These are phyloP conservation scores for Saccharomycopsis schoenii DNA, from an alignment of 805 yeast species.

Conservation along the genomic window DNA sequence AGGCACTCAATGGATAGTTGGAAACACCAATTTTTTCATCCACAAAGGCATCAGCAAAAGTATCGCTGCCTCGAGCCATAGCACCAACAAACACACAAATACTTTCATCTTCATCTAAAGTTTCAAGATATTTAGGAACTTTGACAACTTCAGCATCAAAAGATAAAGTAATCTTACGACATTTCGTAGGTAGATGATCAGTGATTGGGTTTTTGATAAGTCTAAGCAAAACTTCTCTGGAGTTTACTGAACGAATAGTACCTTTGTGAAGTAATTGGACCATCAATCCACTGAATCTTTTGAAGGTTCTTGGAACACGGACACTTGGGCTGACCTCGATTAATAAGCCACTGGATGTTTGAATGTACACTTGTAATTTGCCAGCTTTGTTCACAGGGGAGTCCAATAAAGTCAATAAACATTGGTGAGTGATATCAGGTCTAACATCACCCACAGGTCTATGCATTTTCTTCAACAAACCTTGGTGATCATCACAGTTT, in stretches of 20 bases:
- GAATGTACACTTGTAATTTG: slow-evolving; percentile 89
- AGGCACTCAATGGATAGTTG: slow-evolving; percentile 90
- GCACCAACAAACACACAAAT: slow-evolving; percentile 98
- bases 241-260: slow-evolving; percentile 87
- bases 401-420: slow-evolving; percentile 85
- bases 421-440: slow-evolving; percentile 99
- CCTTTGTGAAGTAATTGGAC: slow-evolving; percentile 90
- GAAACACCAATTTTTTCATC: slow-evolving; percentile 96
- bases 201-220: slow-evolving; percentile 96
- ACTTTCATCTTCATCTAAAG: slow-evolving; percentile 80
- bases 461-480: slow-evolving; percentile 87
- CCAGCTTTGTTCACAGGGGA: slow-evolving; percentile 99
- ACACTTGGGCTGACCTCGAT: slow-evolving; percentile 94
- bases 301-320: slow-evolving; percentile 96
- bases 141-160: slow-evolving; percentile 83
- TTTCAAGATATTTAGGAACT: slow-evolving; percentile 77
- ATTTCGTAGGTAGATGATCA: slow-evolving; percentile 92
- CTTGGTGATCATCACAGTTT: slow-evolving; percentile 98
- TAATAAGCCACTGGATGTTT: slow-evolving; percentile 88
- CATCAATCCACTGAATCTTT: slow-evolving; percentile 95
- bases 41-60: slow-evolving; percentile 92
- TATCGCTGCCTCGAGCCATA: slow-evolving; percentile 97
- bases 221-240: slow-evolving; percentile 86
- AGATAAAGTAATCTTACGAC: slow-evolving; percentile 85
- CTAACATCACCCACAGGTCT: slow-evolving; percentile 96